Evolutionary conservation across 306 rosid species (phyloP), one percentile per base, ranked within the genome.

Genomic region (Begonia peltatifolia): DNA sequence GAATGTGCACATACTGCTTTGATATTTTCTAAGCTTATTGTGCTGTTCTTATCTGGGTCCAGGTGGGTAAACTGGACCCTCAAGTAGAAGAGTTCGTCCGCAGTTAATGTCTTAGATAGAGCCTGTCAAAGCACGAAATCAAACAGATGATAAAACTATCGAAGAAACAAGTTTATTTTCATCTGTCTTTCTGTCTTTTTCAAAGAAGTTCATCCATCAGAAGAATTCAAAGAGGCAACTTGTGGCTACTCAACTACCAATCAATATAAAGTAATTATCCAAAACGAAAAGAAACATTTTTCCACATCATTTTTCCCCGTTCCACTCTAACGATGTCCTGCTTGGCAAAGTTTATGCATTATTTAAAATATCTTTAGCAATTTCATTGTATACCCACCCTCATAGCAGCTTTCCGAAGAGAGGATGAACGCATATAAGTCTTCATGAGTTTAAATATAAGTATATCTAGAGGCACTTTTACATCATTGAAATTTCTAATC

Each of bases 321-420:
- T 25, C 4, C 6, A 25, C 6, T 25, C 35, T 25, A 25, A 25
- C 6, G 35, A 25, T 2, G 6, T 25, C 3, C 13, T 43, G 6
- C 47, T 13, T 43, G 12, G n/a, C 11, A 43, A 43, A 10, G 47
- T 17, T 17, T 17, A 17, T 17, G 18, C 47, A 11, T 43, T 43
- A 43, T 43, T 10, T 43, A 43, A 10, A 43, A 43, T 5, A 43
- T 43, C 11, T 43, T 13, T 43, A 17, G 11, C 47, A 11, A 43
- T 13, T 44, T 44, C 51, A 53, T 42, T 14, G 62, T 54, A 61
- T 47, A 65, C 95, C 42, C 55, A 89, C 97, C 95, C 76, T 83
- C 68, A 90, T 75, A 56, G 97, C 95, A 64, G 94, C 83, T 71
- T 80, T 85, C 15, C 95, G 77, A 58, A 90, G 82, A 57, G 87